Percentiles rank a stretch among this genome's conserved stretches.
These are phyloP conservation scores for Eleusine coracana DNA, from an alignment of 176 grass and related monocot species.

Conservation along the genomic window DNA sequence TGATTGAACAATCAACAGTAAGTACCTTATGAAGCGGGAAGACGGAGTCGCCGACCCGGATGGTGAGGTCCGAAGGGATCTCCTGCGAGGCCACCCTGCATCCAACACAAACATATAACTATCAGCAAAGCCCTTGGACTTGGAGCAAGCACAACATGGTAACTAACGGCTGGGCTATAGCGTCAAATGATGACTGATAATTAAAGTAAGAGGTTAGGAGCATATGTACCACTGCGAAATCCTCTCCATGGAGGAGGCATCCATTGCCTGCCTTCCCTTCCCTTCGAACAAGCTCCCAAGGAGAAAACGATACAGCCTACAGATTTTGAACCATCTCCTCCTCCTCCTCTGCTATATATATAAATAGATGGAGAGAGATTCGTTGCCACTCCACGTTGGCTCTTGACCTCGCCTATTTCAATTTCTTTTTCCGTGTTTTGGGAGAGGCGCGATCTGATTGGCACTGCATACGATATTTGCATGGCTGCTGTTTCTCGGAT, in stretches of 20 bases:
- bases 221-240: constrained; percentile 63
- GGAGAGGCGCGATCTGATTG: background rate
- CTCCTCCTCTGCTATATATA: background rate
- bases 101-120: background rate
- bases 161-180: too few relatives aligned
- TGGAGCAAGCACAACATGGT: too few relatives aligned
- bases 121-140: too few relatives aligned
- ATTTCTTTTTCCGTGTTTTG: too few relatives aligned
- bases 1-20: background rate
- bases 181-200: background rate
- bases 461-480: background rate
- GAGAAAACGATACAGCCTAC: too few relatives aligned
- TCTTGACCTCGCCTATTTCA: background rate
- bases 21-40: constrained; percentile 90
- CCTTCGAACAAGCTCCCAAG: too few relatives aligned
- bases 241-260: constrained; percentile 60
- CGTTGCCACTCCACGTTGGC: constrained; percentile 25
- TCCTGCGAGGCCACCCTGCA: constrained; percentile 66
- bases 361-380: background rate
- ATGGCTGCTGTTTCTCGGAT: background rate
- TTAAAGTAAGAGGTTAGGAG: background rate
- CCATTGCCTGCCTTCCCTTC: too few relatives aligned
- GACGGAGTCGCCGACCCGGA: constrained; percentile 53
- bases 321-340: background rate
- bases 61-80: constrained; percentile 55